Percentiles rank a stretch among this genome's conserved stretches.
Evolutionary conservation across 2,329 filamentous ascomycete species (phyloP).

Genomic region (Cladosporium sp.): DNA sequence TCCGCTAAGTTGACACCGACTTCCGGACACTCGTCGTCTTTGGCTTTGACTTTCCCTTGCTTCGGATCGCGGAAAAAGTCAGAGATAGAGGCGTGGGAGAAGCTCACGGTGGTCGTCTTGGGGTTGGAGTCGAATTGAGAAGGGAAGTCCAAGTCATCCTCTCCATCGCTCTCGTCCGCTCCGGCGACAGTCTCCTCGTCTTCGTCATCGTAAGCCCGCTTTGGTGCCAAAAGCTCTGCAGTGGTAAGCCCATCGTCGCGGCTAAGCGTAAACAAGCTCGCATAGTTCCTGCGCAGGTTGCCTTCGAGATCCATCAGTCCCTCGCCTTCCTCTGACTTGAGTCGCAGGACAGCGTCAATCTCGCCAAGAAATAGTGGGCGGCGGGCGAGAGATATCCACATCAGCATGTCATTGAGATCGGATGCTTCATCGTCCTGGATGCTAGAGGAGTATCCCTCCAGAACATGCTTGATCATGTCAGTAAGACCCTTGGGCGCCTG

Average conservation of each 20-base stretch:
- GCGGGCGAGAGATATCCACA: constrained; percentile 45
- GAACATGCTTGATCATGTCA: constrained; percentile 41
- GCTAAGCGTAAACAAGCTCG: constrained; percentile 39
- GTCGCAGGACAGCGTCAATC: constrained; percentile 42
- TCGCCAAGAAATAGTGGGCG: constrained; percentile 43
- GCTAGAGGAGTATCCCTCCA: constrained; percentile 34
- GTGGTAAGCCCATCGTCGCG: constrained; percentile 12
- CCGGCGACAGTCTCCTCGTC: background rate
- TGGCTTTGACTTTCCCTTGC: constrained; percentile 7
- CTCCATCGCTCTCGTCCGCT: constrained; percentile 5
- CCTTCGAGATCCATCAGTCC: constrained; percentile 35
- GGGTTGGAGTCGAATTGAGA: constrained; percentile 12
- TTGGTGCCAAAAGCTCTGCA: constrained; percentile 9
- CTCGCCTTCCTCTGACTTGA: constrained; percentile 39
- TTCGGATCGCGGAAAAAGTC: constrained; percentile 12
- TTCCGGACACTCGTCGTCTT: background rate
- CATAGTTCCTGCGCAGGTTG: constrained; percentile 43
- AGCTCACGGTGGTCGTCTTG: constrained; percentile 10
- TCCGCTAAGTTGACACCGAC: background rate
- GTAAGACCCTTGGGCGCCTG: constrained; percentile 42
- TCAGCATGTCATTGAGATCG: constrained; percentile 46
- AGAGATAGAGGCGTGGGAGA: constrained; percentile 11
- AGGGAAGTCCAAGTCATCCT: background rate
- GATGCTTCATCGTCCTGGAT: constrained; percentile 32
- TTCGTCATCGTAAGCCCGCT: background rate